phyloP scores from a whole-genome alignment of 2,329 filamentous ascomycete species.

The Colletotrichum musicola region DNA sequence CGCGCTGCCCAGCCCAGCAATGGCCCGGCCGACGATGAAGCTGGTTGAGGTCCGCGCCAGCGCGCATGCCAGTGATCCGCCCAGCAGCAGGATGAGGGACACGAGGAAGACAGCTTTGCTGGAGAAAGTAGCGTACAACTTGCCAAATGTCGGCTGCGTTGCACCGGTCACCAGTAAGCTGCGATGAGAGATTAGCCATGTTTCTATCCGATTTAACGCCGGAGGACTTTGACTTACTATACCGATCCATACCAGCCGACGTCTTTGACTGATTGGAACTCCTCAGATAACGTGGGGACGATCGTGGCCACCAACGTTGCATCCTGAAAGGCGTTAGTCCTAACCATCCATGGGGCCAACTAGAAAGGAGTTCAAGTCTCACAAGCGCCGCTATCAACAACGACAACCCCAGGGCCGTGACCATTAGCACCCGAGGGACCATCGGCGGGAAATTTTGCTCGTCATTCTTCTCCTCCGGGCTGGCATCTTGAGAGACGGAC shows the following conservation, averaged over 20 bases:
- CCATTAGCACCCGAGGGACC: slow-evolving; percentile 1
- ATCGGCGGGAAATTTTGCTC: slow-evolving; percentile 7
- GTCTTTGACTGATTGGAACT: slow-evolving; percentile 52
- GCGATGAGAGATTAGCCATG: not conserved
- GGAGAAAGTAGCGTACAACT: slow-evolving; percentile 53
- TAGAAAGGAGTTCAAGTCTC: not conserved
- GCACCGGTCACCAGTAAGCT: slow-evolving; percentile 46
- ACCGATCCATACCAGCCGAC: slow-evolving; percentile 62
- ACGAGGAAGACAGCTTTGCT: slow-evolving; percentile 45
- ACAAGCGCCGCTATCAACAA: slow-evolving; percentile 18
- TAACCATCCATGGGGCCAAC: not conserved
- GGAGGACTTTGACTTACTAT: slow-evolving; percentile 39
- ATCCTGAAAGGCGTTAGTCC: not conserved
- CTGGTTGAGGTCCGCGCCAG: slow-evolving; percentile 10
- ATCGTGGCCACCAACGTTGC: slow-evolving; percentile 23
- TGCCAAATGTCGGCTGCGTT: slow-evolving; percentile 43
- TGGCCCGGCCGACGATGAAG: slow-evolving; percentile 24
- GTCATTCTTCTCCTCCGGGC: not conserved
- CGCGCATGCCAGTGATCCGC: slow-evolving; percentile 19
- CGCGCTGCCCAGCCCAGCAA: slow-evolving; percentile 23
- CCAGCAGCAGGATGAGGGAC: slow-evolving; percentile 12
- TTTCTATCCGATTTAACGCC: not conserved
- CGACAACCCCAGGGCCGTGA: slow-evolving; percentile 2
- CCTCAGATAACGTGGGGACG: slow-evolving; percentile 42
- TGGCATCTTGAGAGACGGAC: slow-evolving; percentile 2